phyloP scores from a whole-genome alignment of 352 stramenopile genomes.

The Globisporangium heterothallicum region DNA sequence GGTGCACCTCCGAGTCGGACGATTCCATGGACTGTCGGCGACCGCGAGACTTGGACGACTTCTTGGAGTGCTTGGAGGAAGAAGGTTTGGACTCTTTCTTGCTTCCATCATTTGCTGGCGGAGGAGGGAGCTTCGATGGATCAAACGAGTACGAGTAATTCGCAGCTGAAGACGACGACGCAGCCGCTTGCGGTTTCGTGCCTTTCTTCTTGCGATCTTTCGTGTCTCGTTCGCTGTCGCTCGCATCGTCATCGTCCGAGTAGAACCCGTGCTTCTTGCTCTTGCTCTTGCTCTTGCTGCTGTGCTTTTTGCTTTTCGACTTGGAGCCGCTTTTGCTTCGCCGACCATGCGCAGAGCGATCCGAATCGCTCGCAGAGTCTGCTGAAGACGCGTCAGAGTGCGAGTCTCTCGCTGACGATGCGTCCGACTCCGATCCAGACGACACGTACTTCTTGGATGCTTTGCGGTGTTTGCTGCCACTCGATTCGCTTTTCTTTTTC shows the following conservation, averaged over 20 bases:
- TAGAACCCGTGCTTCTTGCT: slow-evolving; percentile 22
- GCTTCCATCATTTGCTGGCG: slow-evolving; percentile 19
- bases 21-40: slow-evolving; percentile 40
- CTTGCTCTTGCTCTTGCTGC: slow-evolving; percentile 19
- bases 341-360: slow-evolving; percentile 7
- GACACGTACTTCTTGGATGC: slow-evolving; percentile 24
- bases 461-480: slow-evolving; percentile 38
- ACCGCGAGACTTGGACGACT: not conserved
- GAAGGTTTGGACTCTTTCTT: slow-evolving; percentile 22
- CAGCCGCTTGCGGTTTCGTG: not conserved
- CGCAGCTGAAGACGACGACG: slow-evolving; percentile 4
- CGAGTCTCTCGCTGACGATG: slow-evolving; percentile 19
- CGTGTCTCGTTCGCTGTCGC: not conserved
- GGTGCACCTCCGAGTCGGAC: slow-evolving; percentile 22
- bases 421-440: slow-evolving; percentile 15
- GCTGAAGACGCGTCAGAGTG: slow-evolving; percentile 19
- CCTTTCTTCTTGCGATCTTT: slow-evolving; percentile 13
- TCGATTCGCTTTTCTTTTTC: slow-evolving; percentile 38
- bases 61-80: slow-evolving; percentile 18
- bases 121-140: slow-evolving; percentile 35
- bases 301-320: slow-evolving; percentile 30
- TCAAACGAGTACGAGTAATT: slow-evolving; percentile 51
- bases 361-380: slow-evolving; percentile 21
- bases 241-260: slow-evolving; percentile 17
- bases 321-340: slow-evolving; percentile 16